Conservation (phyloP, 2,329 filamentous ascomycete species). For the Ophiostoma sp. region DNA sequence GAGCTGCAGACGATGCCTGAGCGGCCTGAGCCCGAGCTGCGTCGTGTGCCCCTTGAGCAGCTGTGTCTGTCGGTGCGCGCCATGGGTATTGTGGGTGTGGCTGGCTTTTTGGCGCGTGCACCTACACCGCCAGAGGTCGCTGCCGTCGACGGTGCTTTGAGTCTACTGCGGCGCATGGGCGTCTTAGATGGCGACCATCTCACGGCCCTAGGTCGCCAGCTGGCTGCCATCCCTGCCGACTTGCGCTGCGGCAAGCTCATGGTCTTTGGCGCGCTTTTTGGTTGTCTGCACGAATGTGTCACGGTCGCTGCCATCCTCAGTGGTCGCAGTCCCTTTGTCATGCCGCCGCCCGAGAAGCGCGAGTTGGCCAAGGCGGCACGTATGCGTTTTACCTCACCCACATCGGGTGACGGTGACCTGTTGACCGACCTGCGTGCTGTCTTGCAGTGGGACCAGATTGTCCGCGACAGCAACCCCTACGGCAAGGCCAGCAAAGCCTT, state of each 20-base stretch:
- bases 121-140: slow-evolving; percentile 83
- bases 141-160: slow-evolving; percentile 83
- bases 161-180: slow-evolving; percentile 78
- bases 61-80: slow-evolving; percentile 91
- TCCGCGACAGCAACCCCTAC: slow-evolving; percentile 48
- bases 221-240: slow-evolving; percentile 94
- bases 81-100: slow-evolving; percentile 86
- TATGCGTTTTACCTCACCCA: slow-evolving; percentile 62
- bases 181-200: slow-evolving; percentile 77
- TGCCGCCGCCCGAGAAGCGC: slow-evolving; percentile 75
- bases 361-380: slow-evolving; percentile 79
- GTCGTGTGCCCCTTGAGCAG: slow-evolving; percentile 89
- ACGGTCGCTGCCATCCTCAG: slow-evolving; percentile 93
- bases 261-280: slow-evolving; percentile 92
- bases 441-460: slow-evolving; percentile 74
- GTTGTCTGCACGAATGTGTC: slow-evolving; percentile 83
- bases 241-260: slow-evolving; percentile 91
- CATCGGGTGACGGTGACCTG: slow-evolving; percentile 75
- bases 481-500: slow-evolving; percentile 69
- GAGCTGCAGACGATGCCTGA: slow-evolving; percentile 79
- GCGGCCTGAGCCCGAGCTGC: slow-evolving; percentile 89
- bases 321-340: slow-evolving; percentile 73
- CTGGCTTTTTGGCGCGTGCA: slow-evolving; percentile 77
- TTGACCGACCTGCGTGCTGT: slow-evolving; percentile 84
- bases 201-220: slow-evolving; percentile 85